A percentile compares a stretch with the other conserved stretches of the same genome.
Conservation (phyloP, 1,139 yeast species). For the Geotrichum reessii region DNA sequence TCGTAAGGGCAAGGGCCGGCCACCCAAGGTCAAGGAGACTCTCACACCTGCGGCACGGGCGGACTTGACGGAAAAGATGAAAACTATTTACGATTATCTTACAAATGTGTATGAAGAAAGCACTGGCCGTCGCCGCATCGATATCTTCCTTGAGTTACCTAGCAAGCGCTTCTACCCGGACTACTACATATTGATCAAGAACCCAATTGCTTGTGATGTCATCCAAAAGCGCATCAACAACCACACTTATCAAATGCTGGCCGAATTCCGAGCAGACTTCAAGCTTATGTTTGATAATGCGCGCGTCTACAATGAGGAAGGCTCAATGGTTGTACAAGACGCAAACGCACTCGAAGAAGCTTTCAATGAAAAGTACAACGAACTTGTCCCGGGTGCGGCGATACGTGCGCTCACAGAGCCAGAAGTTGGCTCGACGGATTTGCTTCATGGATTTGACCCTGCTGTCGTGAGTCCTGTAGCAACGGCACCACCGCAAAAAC, state of each 20-base stretch:
- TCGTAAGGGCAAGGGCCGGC: constrained; percentile 36
- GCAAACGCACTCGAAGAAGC: constrained; percentile 58
- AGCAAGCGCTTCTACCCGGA: constrained; percentile 75
- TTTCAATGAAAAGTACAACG: constrained; percentile 20
- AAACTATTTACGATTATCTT: constrained; percentile 26
- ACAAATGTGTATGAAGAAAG: constrained; percentile 28
- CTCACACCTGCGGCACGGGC: constrained; percentile 37
- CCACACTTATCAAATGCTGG: constrained; percentile 48
- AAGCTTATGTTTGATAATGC: constrained; percentile 81
- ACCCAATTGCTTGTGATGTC: constrained; percentile 73
- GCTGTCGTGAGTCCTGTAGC: neutral
- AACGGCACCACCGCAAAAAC: neutral
- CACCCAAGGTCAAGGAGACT: constrained; percentile 38
- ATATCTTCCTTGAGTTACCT: constrained; percentile 63
- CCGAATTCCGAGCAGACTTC: constrained; percentile 65
- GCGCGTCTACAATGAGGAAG: constrained; percentile 81
- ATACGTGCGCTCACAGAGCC: constrained; percentile 13
- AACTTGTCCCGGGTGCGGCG: constrained; percentile 18
- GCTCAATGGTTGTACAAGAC: constrained; percentile 74
- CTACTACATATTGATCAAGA: constrained; percentile 70
- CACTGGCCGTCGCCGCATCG: constrained; percentile 39
- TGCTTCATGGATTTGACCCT: neutral
- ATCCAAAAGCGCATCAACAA: constrained; percentile 41
- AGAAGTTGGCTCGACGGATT: neutral
- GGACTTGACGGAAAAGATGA: constrained; percentile 26